Evolutionary conservation across 495 filamentous ascomycete genomes (phyloP), one percentile per base, ranked within the genome.

Genomic region (Staphylotrichum longicolle): DNA sequence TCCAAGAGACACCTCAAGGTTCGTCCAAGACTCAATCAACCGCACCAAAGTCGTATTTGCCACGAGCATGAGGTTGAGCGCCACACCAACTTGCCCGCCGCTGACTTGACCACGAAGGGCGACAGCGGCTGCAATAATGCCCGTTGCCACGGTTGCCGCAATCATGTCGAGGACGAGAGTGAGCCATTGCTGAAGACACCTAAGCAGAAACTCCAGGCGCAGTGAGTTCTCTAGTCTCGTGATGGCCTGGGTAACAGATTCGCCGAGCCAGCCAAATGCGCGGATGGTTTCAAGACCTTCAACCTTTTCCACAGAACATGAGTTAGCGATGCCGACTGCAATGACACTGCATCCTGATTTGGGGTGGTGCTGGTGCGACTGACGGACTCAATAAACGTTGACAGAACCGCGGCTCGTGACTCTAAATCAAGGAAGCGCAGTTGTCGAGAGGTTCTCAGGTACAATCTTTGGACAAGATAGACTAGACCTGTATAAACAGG

Each of bases 391-490:
- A 82, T 73, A 53, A 88, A 86, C 47, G 82, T 79, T 0, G 83
- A 80, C 58, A 81, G 86, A 1, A 88, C 71, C 3, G 84, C 83
- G 4, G 85, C 77, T 66, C 85, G 84, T 12, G 82, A 77, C 70
- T 88, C 85, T 7, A 88, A 74, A 37, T 88, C 86, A 27, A 89
- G 71, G 47, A 85, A 75, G 40, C 86, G 83, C 5, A 89, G 69
- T 63, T 88, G 86, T 4, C 85, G 80, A 2, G 85, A 87, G 1
- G 86, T 88, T 10, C 82, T 77, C 5, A 89, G 75, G 60, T 89
- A 89, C 41, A 82, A 71, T 56, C 81, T 83, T 62, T 87, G 83
- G 5, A 88, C 75, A 14, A 80, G 35, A 58, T 82, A 87, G 5
- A 85, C 58, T 32, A 76, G 65, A 4, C 39, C 54, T 27, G 58